Percentiles rank a stretch among this genome's conserved stretches.
phyloP scores from a whole-genome alignment of 1,284 basidiomycete genomes.

The Neonothopanus nambi region DNA sequence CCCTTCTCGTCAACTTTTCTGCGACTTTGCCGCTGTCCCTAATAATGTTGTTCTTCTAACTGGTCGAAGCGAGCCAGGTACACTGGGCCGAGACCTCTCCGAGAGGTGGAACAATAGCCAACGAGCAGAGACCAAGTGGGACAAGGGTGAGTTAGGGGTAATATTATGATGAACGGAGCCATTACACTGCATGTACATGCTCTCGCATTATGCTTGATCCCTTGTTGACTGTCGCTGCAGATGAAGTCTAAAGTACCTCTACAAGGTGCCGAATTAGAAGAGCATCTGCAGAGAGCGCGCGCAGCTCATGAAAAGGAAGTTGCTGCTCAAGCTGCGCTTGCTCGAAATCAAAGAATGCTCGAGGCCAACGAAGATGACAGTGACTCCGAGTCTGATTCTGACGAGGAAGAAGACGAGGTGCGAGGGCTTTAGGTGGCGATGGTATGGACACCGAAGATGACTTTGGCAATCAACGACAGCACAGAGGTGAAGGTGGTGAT shows the following conservation, averaged over 20 bases:
- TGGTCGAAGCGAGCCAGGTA: slow-evolving; percentile 74
- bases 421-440: slow-evolving; percentile 56
- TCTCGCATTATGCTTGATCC: background rate
- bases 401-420: slow-evolving; percentile 69
- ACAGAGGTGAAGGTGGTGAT: slow-evolving; percentile 46
- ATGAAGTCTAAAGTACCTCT: slow-evolving; percentile 89
- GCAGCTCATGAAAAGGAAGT: slow-evolving; percentile 84
- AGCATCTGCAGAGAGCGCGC: slow-evolving; percentile 77
- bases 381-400: slow-evolving; percentile 53
- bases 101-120: slow-evolving; percentile 86
- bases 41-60: slow-evolving; percentile 89
- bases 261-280: slow-evolving; percentile 84
- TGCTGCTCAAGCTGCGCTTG: slow-evolving; percentile 83
- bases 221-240: slow-evolving; percentile 37
- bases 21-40: slow-evolving; percentile 77
- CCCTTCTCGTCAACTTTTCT: slow-evolving; percentile 83
- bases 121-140: slow-evolving; percentile 77
- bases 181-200: slow-evolving; percentile 64
- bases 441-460: slow-evolving; percentile 44
- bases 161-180: slow-evolving; percentile 74
- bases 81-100: slow-evolving; percentile 79
- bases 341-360: slow-evolving; percentile 83
- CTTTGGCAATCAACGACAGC: slow-evolving; percentile 40
- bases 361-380: slow-evolving; percentile 82
- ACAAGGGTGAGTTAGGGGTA: slow-evolving; percentile 86